A percentile compares a stretch with the other conserved stretches of the same genome.
phyloP scores from a whole-genome alignment of 495 filamentous ascomycete genomes.

The Rostrohypoxylon terebratum region DNA sequence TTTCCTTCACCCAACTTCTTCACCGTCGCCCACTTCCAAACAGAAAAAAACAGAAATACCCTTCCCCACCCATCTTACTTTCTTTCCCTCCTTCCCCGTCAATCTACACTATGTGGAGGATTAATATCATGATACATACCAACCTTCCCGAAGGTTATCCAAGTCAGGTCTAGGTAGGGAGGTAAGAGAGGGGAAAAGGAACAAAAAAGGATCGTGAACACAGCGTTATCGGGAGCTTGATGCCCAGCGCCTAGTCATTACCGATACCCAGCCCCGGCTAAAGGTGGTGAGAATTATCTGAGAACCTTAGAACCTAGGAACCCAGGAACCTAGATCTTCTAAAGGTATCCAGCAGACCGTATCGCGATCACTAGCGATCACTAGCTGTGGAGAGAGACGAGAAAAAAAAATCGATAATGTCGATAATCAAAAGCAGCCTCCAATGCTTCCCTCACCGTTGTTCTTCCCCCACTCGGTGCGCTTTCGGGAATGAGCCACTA shows the following conservation, averaged over 20 bases:
- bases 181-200: constrained; percentile 1
- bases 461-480: constrained; percentile 40
- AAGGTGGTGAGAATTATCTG: neutral
- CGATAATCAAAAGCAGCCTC: constrained; percentile 25
- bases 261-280: neutral
- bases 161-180: constrained; percentile 15
- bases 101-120: constrained; percentile 12
- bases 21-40: constrained; percentile 44
- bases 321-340: neutral
- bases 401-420: neutral
- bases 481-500: constrained; percentile 43
- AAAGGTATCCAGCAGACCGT: constrained; percentile 24
- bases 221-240: constrained; percentile 26
- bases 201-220: neutral
- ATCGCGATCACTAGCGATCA: constrained; percentile 31
- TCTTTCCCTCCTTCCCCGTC: neutral
- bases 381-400: constrained; percentile 12
- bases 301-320: neutral
- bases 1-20: constrained; percentile 39
- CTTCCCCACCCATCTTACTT: constrained; percentile 28
- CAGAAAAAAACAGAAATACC: constrained; percentile 9
- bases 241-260: constrained; percentile 19
- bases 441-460: constrained; percentile 39
- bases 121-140: constrained; percentile 40
- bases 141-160: neutral